phyloP scores from a whole-genome alignment of 306 rosid genomes.

The Heteromeles arbutifolia region DNA sequence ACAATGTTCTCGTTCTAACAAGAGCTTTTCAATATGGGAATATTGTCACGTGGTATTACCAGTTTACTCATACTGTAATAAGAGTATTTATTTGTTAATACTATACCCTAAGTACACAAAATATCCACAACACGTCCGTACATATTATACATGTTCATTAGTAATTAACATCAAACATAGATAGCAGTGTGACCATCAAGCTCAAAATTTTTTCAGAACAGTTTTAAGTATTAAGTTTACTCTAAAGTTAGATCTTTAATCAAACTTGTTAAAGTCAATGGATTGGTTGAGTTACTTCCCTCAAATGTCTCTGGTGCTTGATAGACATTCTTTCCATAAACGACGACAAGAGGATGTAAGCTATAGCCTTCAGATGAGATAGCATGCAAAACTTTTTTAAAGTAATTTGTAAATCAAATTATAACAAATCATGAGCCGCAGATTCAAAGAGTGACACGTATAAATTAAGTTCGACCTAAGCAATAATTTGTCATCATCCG shows the following conservation, averaged over 20 bases:
- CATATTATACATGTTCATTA: neutral
- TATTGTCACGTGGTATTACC: neutral
- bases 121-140: neutral
- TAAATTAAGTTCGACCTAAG: neutral
- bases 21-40: neutral
- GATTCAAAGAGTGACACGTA: neutral
- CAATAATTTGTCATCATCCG: neutral
- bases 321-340: neutral
- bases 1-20: neutral
- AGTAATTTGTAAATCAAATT: neutral
- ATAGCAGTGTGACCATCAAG: neutral
- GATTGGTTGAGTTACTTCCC: conserved; percentile 1
- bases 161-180: too few species aligned
- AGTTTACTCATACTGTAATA: neutral
- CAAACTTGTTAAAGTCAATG: neutral
- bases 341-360: neutral
- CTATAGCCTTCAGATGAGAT: conserved; percentile 5
- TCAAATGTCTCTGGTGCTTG: neutral
- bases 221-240: neutral
- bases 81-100: neutral
- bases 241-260: neutral
- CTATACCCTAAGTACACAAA: too few species aligned
- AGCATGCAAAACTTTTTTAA: neutral
- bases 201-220: neutral
- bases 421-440: neutral